These are phyloP conservation scores for Iberis pinnata DNA, from an alignment of 345 rosid genomes.

Conservation along the genomic window DNA sequence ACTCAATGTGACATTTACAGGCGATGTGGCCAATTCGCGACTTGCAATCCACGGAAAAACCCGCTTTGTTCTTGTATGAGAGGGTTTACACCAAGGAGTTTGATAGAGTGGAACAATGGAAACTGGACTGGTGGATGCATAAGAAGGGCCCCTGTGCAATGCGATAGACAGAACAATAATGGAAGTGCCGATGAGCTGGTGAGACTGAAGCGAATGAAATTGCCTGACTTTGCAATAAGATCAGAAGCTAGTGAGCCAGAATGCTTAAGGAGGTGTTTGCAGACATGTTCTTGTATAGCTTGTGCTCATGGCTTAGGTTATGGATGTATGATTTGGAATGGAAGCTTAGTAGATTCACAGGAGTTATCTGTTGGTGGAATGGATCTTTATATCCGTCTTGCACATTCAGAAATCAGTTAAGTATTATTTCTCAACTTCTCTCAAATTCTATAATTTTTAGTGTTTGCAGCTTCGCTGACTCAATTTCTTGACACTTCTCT, in stretches of 20 bases:
- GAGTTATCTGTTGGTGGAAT: conserved; percentile 30
- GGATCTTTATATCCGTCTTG: conserved; percentile 41
- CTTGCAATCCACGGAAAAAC: conserved; percentile 26
- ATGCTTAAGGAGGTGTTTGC: conserved; percentile 39
- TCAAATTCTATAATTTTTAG: neutral
- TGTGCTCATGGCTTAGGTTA: conserved; percentile 37
- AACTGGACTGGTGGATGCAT: conserved; percentile 50
- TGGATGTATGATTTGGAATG: conserved; percentile 51
- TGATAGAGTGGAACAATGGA: conserved; percentile 36
- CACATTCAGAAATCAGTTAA: conserved; percentile 42
- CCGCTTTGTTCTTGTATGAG: conserved; percentile 44
- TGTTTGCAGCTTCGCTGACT: conserved; percentile 2
- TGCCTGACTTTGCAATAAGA: conserved; percentile 39
- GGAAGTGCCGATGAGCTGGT: conserved; percentile 38
- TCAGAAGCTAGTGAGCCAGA: conserved; percentile 27
- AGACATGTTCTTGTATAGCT: conserved; percentile 48
- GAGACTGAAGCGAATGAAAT: conserved; percentile 30
- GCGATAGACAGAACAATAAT: conserved; percentile 28
- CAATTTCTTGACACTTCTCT: neutral
- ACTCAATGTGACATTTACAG: conserved; percentile 38
- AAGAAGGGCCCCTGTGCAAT: conserved; percentile 33
- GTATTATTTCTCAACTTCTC: conserved; percentile 4
- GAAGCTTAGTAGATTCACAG: conserved; percentile 34
- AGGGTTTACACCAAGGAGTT: conserved; percentile 47
- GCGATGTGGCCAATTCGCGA: conserved; percentile 44